phyloP scores from a whole-genome alignment of 2,329 filamentous ascomycete species.

The Furcasterigmium sp. region DNA sequence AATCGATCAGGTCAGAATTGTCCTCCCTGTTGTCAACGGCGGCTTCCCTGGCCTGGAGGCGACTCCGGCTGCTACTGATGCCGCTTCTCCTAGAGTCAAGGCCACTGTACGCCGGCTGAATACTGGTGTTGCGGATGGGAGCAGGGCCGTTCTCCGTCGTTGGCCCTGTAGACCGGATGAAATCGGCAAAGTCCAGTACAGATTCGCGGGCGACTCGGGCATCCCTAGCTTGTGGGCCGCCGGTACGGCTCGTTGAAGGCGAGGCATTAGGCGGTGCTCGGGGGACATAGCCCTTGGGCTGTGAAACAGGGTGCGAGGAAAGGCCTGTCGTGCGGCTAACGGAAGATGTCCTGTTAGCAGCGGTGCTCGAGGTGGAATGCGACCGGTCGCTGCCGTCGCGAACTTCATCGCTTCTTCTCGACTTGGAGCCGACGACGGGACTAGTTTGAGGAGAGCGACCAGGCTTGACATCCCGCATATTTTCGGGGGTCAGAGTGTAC shows the following conservation, averaged over 20 bases:
- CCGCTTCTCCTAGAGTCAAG: conserved; percentile 30
- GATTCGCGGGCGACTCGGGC: conserved; percentile 67
- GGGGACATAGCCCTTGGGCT: conserved; percentile 20
- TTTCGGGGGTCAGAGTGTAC: conserved; percentile 75
- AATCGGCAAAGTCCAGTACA: conserved; percentile 78
- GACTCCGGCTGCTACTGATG: conserved; percentile 38
- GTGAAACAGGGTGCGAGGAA: conserved; percentile 26
- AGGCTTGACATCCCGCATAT: conserved; percentile 65
- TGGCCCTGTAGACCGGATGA: conserved; percentile 81
- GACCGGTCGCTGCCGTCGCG: conserved; percentile 35
- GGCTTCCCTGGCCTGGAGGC: conserved; percentile 68
- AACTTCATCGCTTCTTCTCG: conserved; percentile 42
- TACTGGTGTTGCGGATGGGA: conserved; percentile 28
- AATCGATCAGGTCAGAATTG: conserved; percentile 88
- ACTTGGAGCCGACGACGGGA: conserved; percentile 33
- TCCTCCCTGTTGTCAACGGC: conserved; percentile 56
- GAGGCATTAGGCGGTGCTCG: conserved; percentile 24
- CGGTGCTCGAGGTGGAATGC: conserved; percentile 40
- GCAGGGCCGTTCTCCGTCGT: conserved; percentile 33
- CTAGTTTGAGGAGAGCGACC: conserved; percentile 16
- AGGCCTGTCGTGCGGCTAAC: conserved; percentile 28
- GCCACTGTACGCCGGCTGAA: conserved; percentile 26
- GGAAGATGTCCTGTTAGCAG: conserved; percentile 26
- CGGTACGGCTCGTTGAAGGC: conserved; percentile 25
- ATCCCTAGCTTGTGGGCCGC: conserved; percentile 55